Evolutionary conservation across 2,329 filamentous ascomycete species (phyloP).

Genomic region (Colletotrichum costaricense): DNA sequence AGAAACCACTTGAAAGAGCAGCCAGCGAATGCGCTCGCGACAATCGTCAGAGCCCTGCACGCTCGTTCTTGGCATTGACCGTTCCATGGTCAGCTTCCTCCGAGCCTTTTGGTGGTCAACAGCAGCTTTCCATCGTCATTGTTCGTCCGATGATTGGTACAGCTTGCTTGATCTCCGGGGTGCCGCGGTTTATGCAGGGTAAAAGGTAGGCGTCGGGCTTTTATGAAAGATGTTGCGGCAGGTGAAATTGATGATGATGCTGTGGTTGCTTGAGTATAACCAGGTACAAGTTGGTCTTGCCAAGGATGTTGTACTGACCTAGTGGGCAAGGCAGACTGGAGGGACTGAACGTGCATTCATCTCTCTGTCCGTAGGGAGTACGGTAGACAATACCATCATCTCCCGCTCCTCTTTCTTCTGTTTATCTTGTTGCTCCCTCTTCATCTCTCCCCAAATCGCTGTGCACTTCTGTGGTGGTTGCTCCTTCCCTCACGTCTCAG

Average conservation of each 20-base stretch:
- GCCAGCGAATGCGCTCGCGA: slow-evolving; percentile 8
- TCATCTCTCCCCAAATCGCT: neutral
- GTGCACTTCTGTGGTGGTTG: neutral
- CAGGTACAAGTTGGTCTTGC: neutral
- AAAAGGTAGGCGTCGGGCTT: slow-evolving; percentile 3
- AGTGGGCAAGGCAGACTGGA: neutral
- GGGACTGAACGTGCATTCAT: neutral
- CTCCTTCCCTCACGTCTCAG: neutral
- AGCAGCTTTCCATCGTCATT: slow-evolving; percentile 20
- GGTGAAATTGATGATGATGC: slow-evolving; percentile 6
- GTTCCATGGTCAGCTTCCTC: neutral
- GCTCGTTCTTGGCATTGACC: slow-evolving; percentile 25
- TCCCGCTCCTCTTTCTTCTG: neutral
- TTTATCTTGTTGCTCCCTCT: neutral
- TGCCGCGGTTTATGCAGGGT: slow-evolving; percentile 14
- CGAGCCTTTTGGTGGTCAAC: neutral
- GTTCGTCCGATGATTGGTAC: slow-evolving; percentile 8
- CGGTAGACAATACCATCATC: neutral
- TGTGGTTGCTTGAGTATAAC: neutral
- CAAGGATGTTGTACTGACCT: neutral
- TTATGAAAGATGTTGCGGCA: neutral
- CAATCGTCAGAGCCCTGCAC: slow-evolving; percentile 29
- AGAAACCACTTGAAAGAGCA: slow-evolving; percentile 2
- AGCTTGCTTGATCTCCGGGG: neutral
- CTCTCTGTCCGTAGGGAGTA: neutral